Conservation (phyloP, 371 early-diverging fungal genomes). For the Saksenaea vasiformis region DNA sequence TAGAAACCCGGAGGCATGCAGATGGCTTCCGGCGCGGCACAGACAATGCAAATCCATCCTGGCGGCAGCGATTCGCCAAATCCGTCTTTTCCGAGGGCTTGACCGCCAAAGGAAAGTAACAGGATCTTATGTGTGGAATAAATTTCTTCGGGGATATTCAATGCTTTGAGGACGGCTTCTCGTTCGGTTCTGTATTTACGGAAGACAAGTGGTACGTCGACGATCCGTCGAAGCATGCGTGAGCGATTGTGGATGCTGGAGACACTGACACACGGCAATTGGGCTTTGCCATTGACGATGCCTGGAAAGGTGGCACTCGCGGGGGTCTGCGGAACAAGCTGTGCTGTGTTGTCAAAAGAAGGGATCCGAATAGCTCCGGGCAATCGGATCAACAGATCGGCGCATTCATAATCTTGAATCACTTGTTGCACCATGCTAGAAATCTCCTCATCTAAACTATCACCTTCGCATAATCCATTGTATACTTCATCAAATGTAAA, state of each 20-base stretch:
- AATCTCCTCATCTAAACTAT: conserved; percentile 54
- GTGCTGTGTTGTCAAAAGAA: conserved; percentile 51
- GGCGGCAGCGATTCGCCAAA: conserved; percentile 66
- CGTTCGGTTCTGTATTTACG: conserved; percentile 52
- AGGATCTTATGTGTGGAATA: conserved; percentile 61
- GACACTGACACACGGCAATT: conserved; percentile 37
- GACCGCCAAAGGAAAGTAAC: conserved; percentile 80
- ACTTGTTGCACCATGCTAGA: conserved; percentile 48
- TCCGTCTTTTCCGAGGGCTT: conserved; percentile 50
- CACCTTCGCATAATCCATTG: conserved; percentile 59
- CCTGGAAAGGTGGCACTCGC: conserved; percentile 21
- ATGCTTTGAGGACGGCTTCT: conserved; percentile 49
- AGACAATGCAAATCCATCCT: conserved; percentile 78
- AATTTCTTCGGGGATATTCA: conserved; percentile 63
- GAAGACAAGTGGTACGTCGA: conserved; percentile 68
- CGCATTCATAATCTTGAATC: conserved; percentile 56
- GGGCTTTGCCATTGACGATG: conserved; percentile 41
- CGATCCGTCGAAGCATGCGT: conserved; percentile 33
- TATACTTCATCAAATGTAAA: conserved; percentile 82
- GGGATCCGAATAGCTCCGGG: conserved; percentile 75
- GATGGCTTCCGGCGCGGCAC: conserved; percentile 54
- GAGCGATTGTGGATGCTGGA: conserved; percentile 24
- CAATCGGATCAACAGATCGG: conserved; percentile 65
- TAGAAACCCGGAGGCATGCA: conserved; percentile 61
- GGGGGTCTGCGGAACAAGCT: conserved; percentile 44